phyloP scores from a whole-genome alignment of 352 stramenopile species.

The Globisporangium recalcitrans region DNA sequence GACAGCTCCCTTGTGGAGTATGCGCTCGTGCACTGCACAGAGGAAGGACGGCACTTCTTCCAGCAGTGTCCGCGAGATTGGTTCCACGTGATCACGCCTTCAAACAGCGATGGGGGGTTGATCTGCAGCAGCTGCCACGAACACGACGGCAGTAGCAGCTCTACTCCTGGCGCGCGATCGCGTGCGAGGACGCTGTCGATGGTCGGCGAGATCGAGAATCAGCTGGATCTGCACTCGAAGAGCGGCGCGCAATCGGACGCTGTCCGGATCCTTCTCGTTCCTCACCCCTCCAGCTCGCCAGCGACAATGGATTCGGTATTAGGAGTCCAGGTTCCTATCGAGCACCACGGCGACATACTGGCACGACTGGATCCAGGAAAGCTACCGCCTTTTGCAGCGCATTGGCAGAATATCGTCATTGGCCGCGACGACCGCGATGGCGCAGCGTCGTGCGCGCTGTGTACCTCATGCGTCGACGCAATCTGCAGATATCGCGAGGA shows the following conservation, averaged over 20 bases:
- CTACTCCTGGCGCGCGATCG: background rate
- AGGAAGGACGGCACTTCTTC: slow-evolving; percentile 10
- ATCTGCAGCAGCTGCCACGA: background rate
- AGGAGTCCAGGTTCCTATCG: background rate
- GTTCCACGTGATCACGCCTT: slow-evolving; percentile 5
- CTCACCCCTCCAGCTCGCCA: background rate
- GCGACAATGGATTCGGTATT: background rate
- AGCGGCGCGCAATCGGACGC: background rate
- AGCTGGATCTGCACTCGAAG: background rate
- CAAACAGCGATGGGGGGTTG: background rate
- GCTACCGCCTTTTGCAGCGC: background rate
- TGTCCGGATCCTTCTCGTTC: slow-evolving; percentile 1
- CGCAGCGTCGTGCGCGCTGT: slow-evolving; percentile 6
- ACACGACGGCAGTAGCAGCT: background rate
- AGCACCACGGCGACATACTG: background rate
- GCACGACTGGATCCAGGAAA: background rate
- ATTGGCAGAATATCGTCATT: slow-evolving; percentile 8
- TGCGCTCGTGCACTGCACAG: slow-evolving; percentile 3
- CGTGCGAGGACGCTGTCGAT: background rate
- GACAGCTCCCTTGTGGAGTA: background rate
- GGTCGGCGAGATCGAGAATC: slow-evolving; percentile 5
- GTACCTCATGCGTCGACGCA: slow-evolving; percentile 9
- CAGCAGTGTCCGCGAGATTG: slow-evolving; percentile 12
- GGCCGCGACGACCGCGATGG: background rate
- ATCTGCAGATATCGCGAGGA: slow-evolving; percentile 19